Base-by-base conservation (phyloP, 2,329 filamentous ascomycete genomes). In the Elsinoe fawcettii region DNA sequence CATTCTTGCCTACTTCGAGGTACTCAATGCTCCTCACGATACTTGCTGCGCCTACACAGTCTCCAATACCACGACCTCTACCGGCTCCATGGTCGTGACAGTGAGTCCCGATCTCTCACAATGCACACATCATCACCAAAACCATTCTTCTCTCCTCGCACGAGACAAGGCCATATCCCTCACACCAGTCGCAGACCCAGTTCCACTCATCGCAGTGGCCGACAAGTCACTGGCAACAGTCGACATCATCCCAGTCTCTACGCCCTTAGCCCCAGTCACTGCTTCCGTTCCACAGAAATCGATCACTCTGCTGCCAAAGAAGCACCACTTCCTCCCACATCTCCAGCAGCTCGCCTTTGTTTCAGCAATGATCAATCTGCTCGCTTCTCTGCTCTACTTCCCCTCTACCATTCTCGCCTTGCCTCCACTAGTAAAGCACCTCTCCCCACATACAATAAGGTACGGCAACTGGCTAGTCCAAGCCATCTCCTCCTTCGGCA, bases 351-450 rank as follows among this genome's bases (percentile, higher is more conserved):
- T 86, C 16, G 82, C 82, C 1, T 86, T 86, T 64, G 72, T 85
- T 23, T 82, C 83, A 2, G 82, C 77, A 27, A 60, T 77, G 1
- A 64, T 74, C 0, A 81, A 85, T 64, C 71, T 85, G 58, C 59
- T 80, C 36, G 81, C 77, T 3, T 82, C 82, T 2, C 80, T 78
- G 1, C 72, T 86, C 58, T 86, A 85, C 70, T 85, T 81, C 77
- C 79, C 85, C 51, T 73, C 81, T 0, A 81, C 81, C 5, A 77
- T 85, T 63, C 82, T 80, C 0, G 76, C 79, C 2, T 66, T 86
- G 1, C 82, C 82, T 0, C 75, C 76, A 2, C 80, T 85, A 46
- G 72, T 73, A 59, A 64, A 77, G 58, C 68, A 74, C 8, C 69
- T 86, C 61, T 75, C 74, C 27, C 68, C 72, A 6, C 72, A 70